Base-by-base conservation (phyloP, 73 alveolate genomes). In the Paramecium biaurelia region DNA sequence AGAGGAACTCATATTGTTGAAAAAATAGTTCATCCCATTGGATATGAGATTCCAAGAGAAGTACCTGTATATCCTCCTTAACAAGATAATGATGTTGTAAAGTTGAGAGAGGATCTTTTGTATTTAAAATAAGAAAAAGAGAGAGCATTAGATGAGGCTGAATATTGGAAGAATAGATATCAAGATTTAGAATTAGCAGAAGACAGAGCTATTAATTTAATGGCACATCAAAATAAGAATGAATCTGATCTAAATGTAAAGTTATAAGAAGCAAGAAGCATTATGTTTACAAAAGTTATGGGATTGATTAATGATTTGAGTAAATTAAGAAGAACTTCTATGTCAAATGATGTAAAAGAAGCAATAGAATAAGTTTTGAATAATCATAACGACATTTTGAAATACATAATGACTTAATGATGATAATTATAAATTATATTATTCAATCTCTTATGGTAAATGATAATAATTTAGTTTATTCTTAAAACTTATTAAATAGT, bases 61-160 rank as follows among this genome's bases (percentile, higher is more conserved):
- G 90, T 42, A 1, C 76, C 72, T 15, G 56, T 72, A 0, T 72
- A 72, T 15, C 58, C 72, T 38, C 90, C 90, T n/a, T 14, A 30
- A 11, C 8, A 76, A n/a, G n/a, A n/a, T n/a, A n/a, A n/a, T n/a
- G n/a, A n/a, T n/a, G n/a, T n/a, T n/a, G n/a, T n/a, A n/a, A n/a
- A n/a, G n/a, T n/a, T n/a, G n/a, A n/a, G n/a, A n/a, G n/a, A n/a
- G 14, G 59, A 79, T 79, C 18, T 79, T 11, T 47, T 79, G 23
- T 79, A 79, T 79, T 47, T 79, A 9, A 23, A 79, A 79, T 79
- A 79, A 45, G 90, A 79, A 7, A 79, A 41, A 43, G 90, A 79
- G 1, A 79, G 90, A 21, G 90, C 90, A 18, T 47, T 79, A 7
- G 90, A 79, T 79, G 90, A 79, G 26, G 90, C 90, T 21, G 90